phyloP scores from a whole-genome alignment of 2,329 filamentous ascomycete genomes.

The Aureobasidium pullulans region DNA sequence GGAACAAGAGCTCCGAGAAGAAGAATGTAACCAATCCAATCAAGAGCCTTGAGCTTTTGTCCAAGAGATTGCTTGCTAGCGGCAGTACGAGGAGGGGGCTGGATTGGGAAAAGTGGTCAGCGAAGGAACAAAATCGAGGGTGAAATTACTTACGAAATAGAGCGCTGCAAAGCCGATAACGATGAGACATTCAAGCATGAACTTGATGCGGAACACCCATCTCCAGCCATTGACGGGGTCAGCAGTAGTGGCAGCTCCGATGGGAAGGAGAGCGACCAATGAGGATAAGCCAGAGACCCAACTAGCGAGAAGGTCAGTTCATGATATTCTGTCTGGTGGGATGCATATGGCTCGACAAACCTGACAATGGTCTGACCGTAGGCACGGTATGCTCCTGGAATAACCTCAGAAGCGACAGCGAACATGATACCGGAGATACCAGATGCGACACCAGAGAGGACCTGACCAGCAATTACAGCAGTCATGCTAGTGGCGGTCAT shows the following conservation, averaged over 20 bases:
- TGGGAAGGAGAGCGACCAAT: background rate
- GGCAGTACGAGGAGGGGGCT: constrained; percentile 5
- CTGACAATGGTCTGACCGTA: constrained; percentile 4
- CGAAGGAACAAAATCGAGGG: background rate
- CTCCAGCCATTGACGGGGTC: constrained; percentile 8
- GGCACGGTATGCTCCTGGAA: constrained; percentile 4
- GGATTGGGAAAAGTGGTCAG: background rate
- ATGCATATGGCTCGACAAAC: background rate
- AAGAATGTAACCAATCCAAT: constrained; percentile 7
- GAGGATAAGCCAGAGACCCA: constrained; percentile 3
- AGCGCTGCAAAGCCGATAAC: constrained; percentile 4
- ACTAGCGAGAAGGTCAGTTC: background rate
- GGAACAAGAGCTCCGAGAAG: constrained; percentile 3
- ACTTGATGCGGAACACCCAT: constrained; percentile 9
- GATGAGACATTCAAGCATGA: constrained; percentile 1
- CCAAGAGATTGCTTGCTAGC: constrained; percentile 1
- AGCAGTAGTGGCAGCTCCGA: background rate
- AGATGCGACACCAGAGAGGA: constrained; percentile 1
- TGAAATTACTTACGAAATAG: background rate
- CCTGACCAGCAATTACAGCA: constrained; percentile 6
- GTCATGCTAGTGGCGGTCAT: constrained; percentile 6
- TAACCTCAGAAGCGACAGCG: background rate
- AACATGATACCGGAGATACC: constrained; percentile 11
- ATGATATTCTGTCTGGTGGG: background rate
- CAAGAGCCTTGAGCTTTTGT: constrained; percentile 4